Evolutionary conservation across 768 basidiomycete genomes (phyloP), one percentile per base, ranked within the genome.

Genomic region (Rhodotorula diobovata): DNA sequence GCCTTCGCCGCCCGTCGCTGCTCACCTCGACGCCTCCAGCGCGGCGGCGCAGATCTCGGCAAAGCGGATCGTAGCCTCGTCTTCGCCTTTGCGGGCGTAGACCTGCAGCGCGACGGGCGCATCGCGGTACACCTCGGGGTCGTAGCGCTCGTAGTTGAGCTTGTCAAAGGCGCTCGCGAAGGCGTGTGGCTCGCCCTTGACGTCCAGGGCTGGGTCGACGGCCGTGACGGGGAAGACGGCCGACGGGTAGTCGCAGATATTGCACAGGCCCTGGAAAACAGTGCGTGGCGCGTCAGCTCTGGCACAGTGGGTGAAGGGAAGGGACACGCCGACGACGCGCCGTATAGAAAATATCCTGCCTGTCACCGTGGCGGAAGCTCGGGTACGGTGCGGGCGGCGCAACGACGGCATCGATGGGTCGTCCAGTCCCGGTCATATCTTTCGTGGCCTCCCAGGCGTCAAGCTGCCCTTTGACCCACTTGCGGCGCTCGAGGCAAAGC

Each of bases 321-420:
- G 32, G 15, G 30, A 14, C n/a, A 30, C 43, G 10, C 2, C 18
- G 20, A 1, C 9, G 16, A 9, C 59, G 21, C 25, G 6, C 48
- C 10, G 89, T 89, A 74, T 88, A 90, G 58, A 80, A 75, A 18
- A 81, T 81, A 66, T 78, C 70, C 59, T 70, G 68, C 25, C 61
- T 11, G 12, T 59, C 48, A 11, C 61, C 66, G 48, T 67, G 69
- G 23, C 35, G 45, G 54, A 70, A 70, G 10, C 32, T 37, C 28
- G 57, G 51, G 54, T 70, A 63, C 2, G 73, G 66, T 2, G 66
- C 66, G 9, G 32, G 81, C 83, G 32, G 90, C 88, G 83, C 80
- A 46, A 91, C 87, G 73, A 92, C 85, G 3, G 87, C 89, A 77
- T 91, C 90, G 12, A 91, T 84, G 11, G 89, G 87, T 4, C 90